These are phyloP conservation scores for Colletotrichum higginsianum DNA, from an alignment of 2,329 filamentous ascomycete genomes.

Conservation along the genomic window DNA sequence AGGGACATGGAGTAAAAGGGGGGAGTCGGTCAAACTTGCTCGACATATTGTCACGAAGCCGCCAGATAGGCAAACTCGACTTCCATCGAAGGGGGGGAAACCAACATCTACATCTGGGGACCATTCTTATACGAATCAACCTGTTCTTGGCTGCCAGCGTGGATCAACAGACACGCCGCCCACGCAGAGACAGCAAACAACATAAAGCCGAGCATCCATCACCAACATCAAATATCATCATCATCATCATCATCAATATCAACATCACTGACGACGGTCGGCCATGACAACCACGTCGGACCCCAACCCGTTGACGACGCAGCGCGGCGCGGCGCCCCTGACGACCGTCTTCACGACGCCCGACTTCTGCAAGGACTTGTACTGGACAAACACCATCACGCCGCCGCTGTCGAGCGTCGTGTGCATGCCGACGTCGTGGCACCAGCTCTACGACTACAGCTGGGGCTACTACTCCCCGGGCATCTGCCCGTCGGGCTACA, in stretches of 20 bases:
- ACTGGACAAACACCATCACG: constrained; percentile 38
- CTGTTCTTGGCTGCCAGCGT: no score
- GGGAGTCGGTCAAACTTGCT: neutral
- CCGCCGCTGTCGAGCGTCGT: constrained; percentile 38
- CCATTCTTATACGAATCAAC: no score
- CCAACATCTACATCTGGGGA: neutral
- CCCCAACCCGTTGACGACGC: constrained; percentile 30
- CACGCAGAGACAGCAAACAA: no score
- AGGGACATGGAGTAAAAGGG: neutral
- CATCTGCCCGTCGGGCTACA: constrained; percentile 42
- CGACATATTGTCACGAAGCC: neutral
- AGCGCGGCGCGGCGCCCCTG: constrained; percentile 35
- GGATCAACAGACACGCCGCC: no score
- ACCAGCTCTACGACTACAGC: constrained; percentile 34
- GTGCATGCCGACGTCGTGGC: constrained; percentile 40
- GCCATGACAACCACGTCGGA: constrained; percentile 31
- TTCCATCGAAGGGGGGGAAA: neutral
- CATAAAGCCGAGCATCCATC: neutral
- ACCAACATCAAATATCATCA: neutral
- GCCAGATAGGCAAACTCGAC: neutral
- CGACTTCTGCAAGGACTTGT: constrained; percentile 28
- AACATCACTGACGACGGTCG: neutral
- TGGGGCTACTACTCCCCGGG: constrained; percentile 43
- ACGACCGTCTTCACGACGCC: constrained; percentile 41
- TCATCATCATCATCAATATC: neutral